Percentiles rank a stretch among this genome's conserved stretches.
Evolutionary conservation across 495 filamentous ascomycete genomes (phyloP).

Genomic region (Daldinia vernicosa): DNA sequence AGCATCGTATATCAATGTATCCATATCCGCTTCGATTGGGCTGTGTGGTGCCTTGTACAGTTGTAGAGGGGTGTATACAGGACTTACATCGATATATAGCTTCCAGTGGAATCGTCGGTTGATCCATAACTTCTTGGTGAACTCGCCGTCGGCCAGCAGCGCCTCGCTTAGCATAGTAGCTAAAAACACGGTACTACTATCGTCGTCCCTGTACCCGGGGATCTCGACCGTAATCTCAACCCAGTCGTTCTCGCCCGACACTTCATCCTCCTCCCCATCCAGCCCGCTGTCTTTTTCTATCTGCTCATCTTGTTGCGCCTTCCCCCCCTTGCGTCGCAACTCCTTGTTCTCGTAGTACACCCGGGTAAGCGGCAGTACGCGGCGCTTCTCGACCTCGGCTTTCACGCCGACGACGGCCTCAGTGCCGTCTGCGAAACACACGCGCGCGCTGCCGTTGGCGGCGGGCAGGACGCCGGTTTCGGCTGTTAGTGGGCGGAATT

Average conservation of each 20-base stretch:
- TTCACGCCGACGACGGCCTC: conserved; percentile 97
- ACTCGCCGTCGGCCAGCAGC: conserved; percentile 75
- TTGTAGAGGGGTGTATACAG: neutral
- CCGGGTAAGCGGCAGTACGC: conserved; percentile 12
- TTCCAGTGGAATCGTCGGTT: conserved; percentile 94
- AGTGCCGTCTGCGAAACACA: conserved; percentile 93
- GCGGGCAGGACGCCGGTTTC: conserved; percentile 89
- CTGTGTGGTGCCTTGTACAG: neutral
- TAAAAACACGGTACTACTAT: conserved; percentile 87
- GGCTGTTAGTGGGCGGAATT: conserved; percentile 90
- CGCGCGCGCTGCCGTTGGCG: conserved; percentile 89
- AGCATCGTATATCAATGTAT: neutral
- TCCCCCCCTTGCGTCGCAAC: conserved; percentile 42
- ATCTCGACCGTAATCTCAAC: conserved; percentile 87
- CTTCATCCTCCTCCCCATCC: conserved; percentile 15
- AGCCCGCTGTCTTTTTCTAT: neutral
- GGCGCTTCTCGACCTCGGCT: conserved; percentile 76
- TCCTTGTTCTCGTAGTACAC: conserved; percentile 36
- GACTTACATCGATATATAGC: conserved; percentile 89
- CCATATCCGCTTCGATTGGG: conserved; percentile 24
- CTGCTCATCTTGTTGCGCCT: conserved; percentile 31
- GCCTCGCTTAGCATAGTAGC: conserved; percentile 88
- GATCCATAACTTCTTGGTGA: conserved; percentile 79
- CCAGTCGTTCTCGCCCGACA: conserved; percentile 67
- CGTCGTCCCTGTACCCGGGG: conserved; percentile 87